A percentile compares a stretch with the other conserved stretches of the same genome.
These are phyloP conservation scores for Xylariomycetidae sp. DNA, from an alignment of 2,329 filamentous ascomycete genomes.

Conservation along the genomic window DNA sequence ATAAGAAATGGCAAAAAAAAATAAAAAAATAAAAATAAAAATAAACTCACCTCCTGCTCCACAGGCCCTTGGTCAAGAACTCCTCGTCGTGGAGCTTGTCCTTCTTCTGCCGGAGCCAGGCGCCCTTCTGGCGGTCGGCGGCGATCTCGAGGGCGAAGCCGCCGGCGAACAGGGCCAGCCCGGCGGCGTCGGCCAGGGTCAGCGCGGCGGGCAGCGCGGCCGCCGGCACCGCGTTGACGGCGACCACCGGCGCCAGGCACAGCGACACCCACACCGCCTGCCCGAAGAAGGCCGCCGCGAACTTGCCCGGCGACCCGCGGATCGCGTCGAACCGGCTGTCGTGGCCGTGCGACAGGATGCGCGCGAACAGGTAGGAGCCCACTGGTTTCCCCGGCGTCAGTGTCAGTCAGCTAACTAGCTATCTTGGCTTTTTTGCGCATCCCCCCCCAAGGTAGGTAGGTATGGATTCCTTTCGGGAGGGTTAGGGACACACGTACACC, in stretches of 20 bases:
- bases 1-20: neutral
- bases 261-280: conserved; percentile 64
- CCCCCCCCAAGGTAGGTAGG: no score
- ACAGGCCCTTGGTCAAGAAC: conserved; percentile 59
- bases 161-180: conserved; percentile 49
- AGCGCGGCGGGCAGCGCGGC: conserved; percentile 42
- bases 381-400: no score
- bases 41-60: conserved; percentile 42
- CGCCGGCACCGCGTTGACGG: conserved; percentile 56
- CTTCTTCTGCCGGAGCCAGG: conserved; percentile 55
- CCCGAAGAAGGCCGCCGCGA: conserved; percentile 35
- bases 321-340: conserved; percentile 46
- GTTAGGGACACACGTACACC: conserved; percentile 37
- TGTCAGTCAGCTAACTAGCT: conserved; percentile 3
- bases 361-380: conserved; percentile 57
- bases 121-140: conserved; percentile 58
- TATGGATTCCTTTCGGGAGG: no score
- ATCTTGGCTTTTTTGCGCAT: neutral
- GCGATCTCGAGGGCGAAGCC: conserved; percentile 56
- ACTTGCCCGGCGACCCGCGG: conserved; percentile 29
- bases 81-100: conserved; percentile 61
- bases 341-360: conserved; percentile 52
- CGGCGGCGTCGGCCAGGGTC: conserved; percentile 48
- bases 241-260: conserved; percentile 59
- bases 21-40: neutral